These are phyloP conservation scores for Pestalotiopsis sp. DNA, from an alignment of 2,329 filamentous ascomycete genomes.

Conservation along the genomic window DNA sequence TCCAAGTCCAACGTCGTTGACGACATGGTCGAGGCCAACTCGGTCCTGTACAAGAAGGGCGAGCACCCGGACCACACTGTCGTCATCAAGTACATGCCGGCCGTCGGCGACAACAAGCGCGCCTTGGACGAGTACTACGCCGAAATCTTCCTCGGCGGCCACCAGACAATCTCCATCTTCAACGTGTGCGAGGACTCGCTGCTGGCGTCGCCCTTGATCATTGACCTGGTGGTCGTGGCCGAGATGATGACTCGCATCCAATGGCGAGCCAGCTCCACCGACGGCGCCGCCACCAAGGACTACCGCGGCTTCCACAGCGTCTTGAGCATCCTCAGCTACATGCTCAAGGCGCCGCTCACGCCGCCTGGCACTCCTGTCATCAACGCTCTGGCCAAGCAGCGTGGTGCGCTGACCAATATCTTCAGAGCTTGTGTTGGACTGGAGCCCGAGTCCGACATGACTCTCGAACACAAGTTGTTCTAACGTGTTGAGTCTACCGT, in stretches of 20 bases:
- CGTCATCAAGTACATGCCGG: constrained; percentile 99
- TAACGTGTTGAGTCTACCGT: constrained; percentile 38
- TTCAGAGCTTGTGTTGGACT: constrained; percentile 97
- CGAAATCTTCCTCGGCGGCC: constrained; percentile 97
- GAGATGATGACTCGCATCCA: constrained; percentile 99
- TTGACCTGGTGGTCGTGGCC: constrained; percentile 87
- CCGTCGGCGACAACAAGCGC: constrained; percentile 98
- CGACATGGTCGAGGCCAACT: constrained; percentile 98
- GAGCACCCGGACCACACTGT: constrained; percentile 98
- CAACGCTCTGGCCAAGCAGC: constrained; percentile 95
- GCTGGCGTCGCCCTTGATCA: constrained; percentile 93
- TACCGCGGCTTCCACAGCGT: constrained; percentile 97
- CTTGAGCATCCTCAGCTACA: constrained; percentile 96
- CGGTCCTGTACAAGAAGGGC: constrained; percentile 82
- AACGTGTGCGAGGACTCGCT: constrained; percentile 99
- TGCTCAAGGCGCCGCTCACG: constrained; percentile 95
- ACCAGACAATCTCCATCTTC: constrained; percentile 97
- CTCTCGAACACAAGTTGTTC: constrained; percentile 97
- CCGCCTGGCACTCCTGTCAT: constrained; percentile 93
- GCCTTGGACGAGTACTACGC: constrained; percentile 98
- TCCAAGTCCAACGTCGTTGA: constrained; percentile 99
- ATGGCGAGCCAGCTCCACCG: constrained; percentile 70
- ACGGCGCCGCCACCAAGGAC: constrained; percentile 54
- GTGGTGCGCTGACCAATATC: constrained; percentile 92
- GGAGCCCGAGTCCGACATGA: constrained; percentile 98